These are phyloP conservation scores for Diaporthe eres DNA, from an alignment of 2,329 filamentous ascomycete species.

Conservation along the genomic window DNA sequence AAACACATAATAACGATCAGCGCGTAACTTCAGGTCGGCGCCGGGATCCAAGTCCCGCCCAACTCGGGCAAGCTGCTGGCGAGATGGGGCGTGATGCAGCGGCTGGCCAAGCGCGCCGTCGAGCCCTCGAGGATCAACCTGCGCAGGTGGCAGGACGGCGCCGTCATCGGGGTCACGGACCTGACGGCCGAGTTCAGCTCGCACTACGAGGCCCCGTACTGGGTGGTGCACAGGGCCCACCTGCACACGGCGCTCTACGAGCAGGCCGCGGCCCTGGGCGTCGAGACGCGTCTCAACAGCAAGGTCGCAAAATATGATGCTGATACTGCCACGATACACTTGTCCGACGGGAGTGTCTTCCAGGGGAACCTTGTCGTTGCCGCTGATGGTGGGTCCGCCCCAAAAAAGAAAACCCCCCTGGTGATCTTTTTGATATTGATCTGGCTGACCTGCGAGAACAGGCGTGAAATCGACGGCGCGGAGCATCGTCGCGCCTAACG, in stretches of 20 bases:
- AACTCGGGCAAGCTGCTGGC: slow-evolving; percentile 52
- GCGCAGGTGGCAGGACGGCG: slow-evolving; percentile 52
- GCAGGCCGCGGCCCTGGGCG: slow-evolving; percentile 47
- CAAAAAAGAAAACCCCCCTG: not conserved
- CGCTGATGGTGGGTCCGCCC: slow-evolving; percentile 50
- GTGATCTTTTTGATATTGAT: not conserved
- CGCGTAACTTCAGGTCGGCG: slow-evolving; percentile 47
- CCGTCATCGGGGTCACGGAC: slow-evolving; percentile 52
- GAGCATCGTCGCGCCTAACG: slow-evolving; percentile 40
- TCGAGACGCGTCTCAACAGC: slow-evolving; percentile 44
- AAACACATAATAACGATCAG: too few relatives aligned
- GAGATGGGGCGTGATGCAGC: slow-evolving; percentile 50
- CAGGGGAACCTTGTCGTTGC: slow-evolving; percentile 53
- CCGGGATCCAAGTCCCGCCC: slow-evolving; percentile 57
- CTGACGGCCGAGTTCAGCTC: slow-evolving; percentile 49
- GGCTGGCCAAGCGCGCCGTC: slow-evolving; percentile 47
- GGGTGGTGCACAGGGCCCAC: slow-evolving; percentile 52
- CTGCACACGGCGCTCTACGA: slow-evolving; percentile 49
- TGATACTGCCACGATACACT: slow-evolving; percentile 43
- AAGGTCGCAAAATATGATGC: slow-evolving; percentile 46
- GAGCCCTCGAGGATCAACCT: slow-evolving; percentile 52
- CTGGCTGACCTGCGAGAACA: slow-evolving; percentile 11
- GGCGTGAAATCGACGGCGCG: slow-evolving; percentile 51
- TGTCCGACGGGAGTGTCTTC: slow-evolving; percentile 45
- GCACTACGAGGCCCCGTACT: slow-evolving; percentile 50